Percentiles rank a stretch among this genome's conserved stretches.
Evolutionary conservation across 495 filamentous ascomycete species (phyloP).

Genomic region (Penicillium daleae): DNA sequence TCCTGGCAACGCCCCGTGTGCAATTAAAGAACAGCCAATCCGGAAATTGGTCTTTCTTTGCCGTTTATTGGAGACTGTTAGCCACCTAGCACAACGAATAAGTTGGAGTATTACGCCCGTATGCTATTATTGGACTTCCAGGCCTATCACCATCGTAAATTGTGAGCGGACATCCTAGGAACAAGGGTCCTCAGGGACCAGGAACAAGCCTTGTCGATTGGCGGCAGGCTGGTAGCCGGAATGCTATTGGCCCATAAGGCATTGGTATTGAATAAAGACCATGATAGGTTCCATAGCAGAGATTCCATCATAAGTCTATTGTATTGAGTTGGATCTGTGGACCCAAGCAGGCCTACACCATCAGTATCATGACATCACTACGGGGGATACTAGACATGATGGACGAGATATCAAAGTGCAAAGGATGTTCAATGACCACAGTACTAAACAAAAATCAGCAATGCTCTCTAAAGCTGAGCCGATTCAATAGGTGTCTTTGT

Average conservation of each 20-base stretch:
- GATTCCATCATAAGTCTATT: background rate
- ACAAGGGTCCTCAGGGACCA: background rate
- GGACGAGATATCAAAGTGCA: background rate
- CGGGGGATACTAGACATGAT: background rate
- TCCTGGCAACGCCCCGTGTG: background rate
- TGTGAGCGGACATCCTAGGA: background rate
- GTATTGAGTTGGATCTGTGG: background rate
- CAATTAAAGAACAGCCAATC: background rate
- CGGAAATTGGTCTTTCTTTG: background rate
- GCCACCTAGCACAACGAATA: background rate
- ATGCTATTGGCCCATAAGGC: background rate
- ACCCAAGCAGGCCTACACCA: background rate
- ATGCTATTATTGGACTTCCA: no score
- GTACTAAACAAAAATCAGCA: background rate
- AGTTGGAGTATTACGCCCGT: no score
- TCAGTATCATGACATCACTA: background rate
- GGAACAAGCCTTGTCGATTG: background rate
- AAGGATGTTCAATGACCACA: background rate
- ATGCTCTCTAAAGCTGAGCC: background rate
- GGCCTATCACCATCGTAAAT: background rate
- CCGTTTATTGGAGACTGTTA: background rate
- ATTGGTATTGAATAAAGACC: no score
- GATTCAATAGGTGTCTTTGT: background rate
- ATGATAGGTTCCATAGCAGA: no score
- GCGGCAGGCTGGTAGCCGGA: background rate